Evolutionary conservation across 805 yeast genomes (phyloP).

Genomic region (Yarrowia sp.): DNA sequence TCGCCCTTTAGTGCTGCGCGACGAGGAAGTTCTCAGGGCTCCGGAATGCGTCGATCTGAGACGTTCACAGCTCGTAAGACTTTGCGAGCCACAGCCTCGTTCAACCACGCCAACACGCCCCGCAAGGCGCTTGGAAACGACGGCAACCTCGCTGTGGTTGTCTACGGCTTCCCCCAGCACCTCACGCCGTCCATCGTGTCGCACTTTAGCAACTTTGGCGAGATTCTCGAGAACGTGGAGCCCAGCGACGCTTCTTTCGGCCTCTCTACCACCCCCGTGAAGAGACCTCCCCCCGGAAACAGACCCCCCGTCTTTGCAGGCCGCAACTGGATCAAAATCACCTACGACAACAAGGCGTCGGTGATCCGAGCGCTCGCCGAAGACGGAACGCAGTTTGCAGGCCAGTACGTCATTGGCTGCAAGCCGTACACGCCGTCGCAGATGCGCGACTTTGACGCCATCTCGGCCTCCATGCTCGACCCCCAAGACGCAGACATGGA

Average conservation of each 20-base stretch:
- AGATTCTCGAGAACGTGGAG: conserved; percentile 67
- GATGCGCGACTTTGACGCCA: conserved; percentile 27
- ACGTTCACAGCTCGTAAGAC: conserved; percentile 9
- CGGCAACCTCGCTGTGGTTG: conserved; percentile 67
- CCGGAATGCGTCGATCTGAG: conserved; percentile 7
- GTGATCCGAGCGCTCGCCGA: conserved; percentile 84
- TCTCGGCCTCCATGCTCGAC: conserved; percentile 17
- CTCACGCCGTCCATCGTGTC: conserved; percentile 64
- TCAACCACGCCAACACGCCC: conserved; percentile 15
- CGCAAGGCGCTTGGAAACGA: conserved; percentile 1
- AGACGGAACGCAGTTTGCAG: conserved; percentile 70
- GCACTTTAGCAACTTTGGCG: conserved; percentile 77
- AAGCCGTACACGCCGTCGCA: conserved; percentile 60
- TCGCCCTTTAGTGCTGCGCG: conserved; percentile 27
- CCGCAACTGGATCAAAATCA: conserved; percentile 84
- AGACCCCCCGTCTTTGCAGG: conserved; percentile 74
- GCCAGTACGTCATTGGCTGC: conserved; percentile 59
- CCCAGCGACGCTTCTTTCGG: conserved; percentile 14
- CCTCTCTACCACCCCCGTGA: conserved; percentile 42
- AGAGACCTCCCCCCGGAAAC: conserved; percentile 30
- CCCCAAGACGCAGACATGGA: conserved; percentile 25
- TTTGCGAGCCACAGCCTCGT: conserved; percentile 10
- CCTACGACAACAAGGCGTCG: conserved; percentile 70
- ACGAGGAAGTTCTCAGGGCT: background rate
- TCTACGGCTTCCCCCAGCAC: conserved; percentile 85